phyloP scores from a whole-genome alignment of 306 rosid species.

The Cajanus cajan region DNA sequence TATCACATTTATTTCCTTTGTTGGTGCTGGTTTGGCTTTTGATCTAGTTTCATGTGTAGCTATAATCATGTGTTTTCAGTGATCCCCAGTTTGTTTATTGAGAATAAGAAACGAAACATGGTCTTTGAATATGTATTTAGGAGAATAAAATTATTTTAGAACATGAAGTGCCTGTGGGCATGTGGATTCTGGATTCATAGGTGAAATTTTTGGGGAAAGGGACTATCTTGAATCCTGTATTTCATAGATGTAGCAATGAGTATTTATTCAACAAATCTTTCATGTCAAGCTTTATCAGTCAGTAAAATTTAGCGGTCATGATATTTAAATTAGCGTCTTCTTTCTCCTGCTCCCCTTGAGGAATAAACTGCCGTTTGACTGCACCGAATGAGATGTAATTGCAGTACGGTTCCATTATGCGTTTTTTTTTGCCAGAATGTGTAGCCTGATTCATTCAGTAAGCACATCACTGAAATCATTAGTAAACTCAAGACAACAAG shows the following conservation, averaged over 20 bases:
- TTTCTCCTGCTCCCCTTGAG: no score
- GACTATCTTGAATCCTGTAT: neutral
- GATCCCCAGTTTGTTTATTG: constrained; percentile 31
- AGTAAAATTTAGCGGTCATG: neutral
- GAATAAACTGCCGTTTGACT: no score
- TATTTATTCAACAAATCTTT: constrained; percentile 19
- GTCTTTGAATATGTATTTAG: constrained; percentile 44
- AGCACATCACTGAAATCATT: no score
- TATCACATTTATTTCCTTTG: constrained; percentile 38
- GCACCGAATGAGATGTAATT: no score
- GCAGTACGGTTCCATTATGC: no score
- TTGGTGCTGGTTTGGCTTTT: constrained; percentile 42
- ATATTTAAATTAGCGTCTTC: no score
- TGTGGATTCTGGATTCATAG: constrained; percentile 25
- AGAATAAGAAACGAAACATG: constrained; percentile 47
- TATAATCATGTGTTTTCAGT: constrained; percentile 36
- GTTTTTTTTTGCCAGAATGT: no score
- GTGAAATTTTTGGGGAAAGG: constrained; percentile 15
- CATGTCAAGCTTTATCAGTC: neutral
- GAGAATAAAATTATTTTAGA: constrained; percentile 43
- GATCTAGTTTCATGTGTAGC: constrained; percentile 44
- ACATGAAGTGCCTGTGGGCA: constrained; percentile 29
- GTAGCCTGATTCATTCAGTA: no score
- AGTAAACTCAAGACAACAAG: no score
- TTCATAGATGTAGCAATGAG: constrained; percentile 26